These are phyloP conservation scores for Penicillium egyptiacum DNA, from an alignment of 495 filamentous ascomycete genomes.

Conservation along the genomic window DNA sequence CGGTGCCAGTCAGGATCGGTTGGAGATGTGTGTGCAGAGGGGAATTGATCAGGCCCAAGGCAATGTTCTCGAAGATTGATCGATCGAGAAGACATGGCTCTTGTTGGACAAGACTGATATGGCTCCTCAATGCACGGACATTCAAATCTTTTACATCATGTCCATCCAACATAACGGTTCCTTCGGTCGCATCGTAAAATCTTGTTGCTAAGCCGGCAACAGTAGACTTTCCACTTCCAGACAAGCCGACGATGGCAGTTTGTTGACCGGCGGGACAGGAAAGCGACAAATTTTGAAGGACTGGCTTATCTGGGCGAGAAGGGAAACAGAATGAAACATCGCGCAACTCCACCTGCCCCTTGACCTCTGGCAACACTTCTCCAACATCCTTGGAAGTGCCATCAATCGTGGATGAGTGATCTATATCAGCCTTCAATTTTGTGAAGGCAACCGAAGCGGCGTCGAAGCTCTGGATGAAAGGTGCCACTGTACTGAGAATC, in stretches of 20 bases:
- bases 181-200: slow-evolving; percentile 44
- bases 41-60: slow-evolving; percentile 59
- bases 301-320: slow-evolving; percentile 52
- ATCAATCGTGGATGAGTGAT: slow-evolving; percentile 50
- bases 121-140: slow-evolving; percentile 51
- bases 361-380: slow-evolving; percentile 30
- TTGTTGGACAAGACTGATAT: slow-evolving; percentile 63
- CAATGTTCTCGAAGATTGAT: slow-evolving; percentile 67
- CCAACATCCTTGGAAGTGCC: slow-evolving; percentile 33
- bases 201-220: slow-evolving; percentile 54
- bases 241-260: slow-evolving; percentile 65
- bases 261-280: slow-evolving; percentile 48
- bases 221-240: slow-evolving; percentile 69
- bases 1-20: slow-evolving; percentile 19
- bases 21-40: slow-evolving; percentile 39
- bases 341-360: slow-evolving; percentile 46
- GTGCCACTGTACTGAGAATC: slow-evolving; percentile 61
- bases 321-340: slow-evolving; percentile 61
- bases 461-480: slow-evolving; percentile 57
- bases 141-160: slow-evolving; percentile 55
- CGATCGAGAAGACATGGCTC: slow-evolving; percentile 61
- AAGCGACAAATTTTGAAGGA: slow-evolving; percentile 18
- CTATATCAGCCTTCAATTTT: slow-evolving; percentile 50
- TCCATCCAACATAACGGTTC: slow-evolving; percentile 51
- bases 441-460: slow-evolving; percentile 54